Evolutionary conservation across 2,329 filamentous ascomycete species (phyloP).

Genomic region (Penicillium expansum): DNA sequence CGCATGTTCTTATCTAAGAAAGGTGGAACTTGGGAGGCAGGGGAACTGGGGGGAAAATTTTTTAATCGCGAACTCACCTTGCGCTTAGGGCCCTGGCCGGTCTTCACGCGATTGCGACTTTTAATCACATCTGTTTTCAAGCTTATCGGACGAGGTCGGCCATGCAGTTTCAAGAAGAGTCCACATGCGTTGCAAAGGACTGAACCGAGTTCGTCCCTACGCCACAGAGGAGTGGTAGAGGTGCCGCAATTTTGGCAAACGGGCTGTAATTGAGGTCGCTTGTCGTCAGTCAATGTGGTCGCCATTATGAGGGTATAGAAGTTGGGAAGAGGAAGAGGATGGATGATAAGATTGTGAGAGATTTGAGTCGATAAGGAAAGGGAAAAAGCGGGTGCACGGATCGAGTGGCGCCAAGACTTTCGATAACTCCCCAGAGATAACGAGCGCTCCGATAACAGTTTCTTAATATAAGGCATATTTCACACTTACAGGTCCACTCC

Average conservation of each 20-base stretch:
- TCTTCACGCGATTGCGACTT: constrained; percentile 97
- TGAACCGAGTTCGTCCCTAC: constrained; percentile 90
- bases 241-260: constrained; percentile 96
- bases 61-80: constrained; percentile 59
- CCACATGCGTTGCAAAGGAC: constrained; percentile 99
- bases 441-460: constrained; percentile 20
- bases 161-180: constrained; percentile 94
- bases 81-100: constrained; percentile 73
- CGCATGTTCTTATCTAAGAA: constrained; percentile 24
- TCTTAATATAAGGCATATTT: constrained; percentile 4
- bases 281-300: constrained; percentile 49
- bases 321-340: constrained; percentile 27
- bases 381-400: constrained; percentile 34
- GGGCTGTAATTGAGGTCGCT: constrained; percentile 70
- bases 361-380: constrained; percentile 50
- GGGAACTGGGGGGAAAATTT: constrained; percentile 21
- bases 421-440: constrained; percentile 25
- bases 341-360: constrained; percentile 45
- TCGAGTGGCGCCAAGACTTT: constrained; percentile 39
- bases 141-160: constrained; percentile 86
- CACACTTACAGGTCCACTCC: constrained; percentile 46
- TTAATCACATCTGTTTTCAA: constrained; percentile 99
- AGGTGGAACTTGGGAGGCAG: constrained; percentile 4
- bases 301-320: constrained; percentile 37
- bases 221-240: constrained; percentile 94